Base-by-base conservation (phyloP, 805 yeast genomes). In the Tanozyma kutaoensis region DNA sequence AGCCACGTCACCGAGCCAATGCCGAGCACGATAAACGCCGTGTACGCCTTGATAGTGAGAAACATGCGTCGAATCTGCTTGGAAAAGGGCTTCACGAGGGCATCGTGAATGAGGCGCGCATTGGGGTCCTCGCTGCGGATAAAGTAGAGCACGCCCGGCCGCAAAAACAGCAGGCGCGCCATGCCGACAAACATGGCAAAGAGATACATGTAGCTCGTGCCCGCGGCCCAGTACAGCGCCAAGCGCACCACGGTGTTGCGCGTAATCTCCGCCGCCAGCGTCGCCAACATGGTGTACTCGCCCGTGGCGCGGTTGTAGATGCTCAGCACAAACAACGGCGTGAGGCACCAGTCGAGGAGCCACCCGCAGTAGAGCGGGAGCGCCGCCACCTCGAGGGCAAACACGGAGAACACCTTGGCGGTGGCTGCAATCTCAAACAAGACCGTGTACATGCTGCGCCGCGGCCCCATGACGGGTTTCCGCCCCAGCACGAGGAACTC, bases 41-140 rank as follows among this genome's bases (percentile, higher is more conserved):
- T 69, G 44, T 86, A 86, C 12, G 81, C 80, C 24, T 70, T 58
- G 12, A 75, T 88, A 16, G 93, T 78, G 15, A 82, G 50, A 3
- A 62, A 61, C 17, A 86, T 74, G 35, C 94, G 63, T 16, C 77
- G 71, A 14, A 86, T 35, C 46, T 91, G 96, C 24, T 76, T 55
- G 7, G 51, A 36, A 41, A 88, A 66, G 1, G 95, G 80, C 37
- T 79, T 72, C 31, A 79, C 76, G 28, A 91, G 51, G 1, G 94
- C 91, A 45, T 86, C 95, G 37, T 84, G 88, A 23, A 88, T 66
- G 9, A 91, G 68, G 37, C 88, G 72, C 24, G 84, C 75, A 39
- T 81, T 78, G 22, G 94, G 95, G 46, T 91, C 96, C 40, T 85
- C 95, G 14, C 94, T 84, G 40, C 95, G 68, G 33, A 91, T 79